Evolutionary conservation across 2,329 filamentous ascomycete genomes (phyloP).

Genomic region (Stagonosporopsis cucurbitacearum): DNA sequence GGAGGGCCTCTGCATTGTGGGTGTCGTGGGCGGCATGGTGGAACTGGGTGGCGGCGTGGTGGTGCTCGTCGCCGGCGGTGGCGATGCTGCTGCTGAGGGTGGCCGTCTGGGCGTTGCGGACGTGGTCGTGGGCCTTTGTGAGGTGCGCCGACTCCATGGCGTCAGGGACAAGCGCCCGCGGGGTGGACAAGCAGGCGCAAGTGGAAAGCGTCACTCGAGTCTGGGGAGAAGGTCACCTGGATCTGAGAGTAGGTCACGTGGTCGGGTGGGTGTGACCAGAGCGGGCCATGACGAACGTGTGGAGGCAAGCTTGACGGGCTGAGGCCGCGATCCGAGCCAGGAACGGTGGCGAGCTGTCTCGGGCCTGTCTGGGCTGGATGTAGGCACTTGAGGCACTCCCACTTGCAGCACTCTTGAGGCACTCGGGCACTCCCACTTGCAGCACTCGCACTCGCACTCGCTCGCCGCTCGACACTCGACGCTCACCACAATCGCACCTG

Average conservation of each 20-base stretch:
- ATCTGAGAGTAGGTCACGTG: too few relatives aligned
- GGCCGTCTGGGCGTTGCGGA: slow-evolving; percentile 79
- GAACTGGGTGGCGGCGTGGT: slow-evolving; percentile 87
- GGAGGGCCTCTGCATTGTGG: slow-evolving; percentile 70
- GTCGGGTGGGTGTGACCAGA: too few relatives aligned
- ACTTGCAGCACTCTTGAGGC: too few relatives aligned
- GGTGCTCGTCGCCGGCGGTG: slow-evolving; percentile 85
- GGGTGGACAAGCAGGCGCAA: background rate
- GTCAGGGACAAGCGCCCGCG: too few relatives aligned
- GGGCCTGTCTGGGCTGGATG: background rate
- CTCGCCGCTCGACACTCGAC: background rate
- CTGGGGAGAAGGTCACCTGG: too few relatives aligned
- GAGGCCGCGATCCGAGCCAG: background rate
- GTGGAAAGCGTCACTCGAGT: too few relatives aligned
- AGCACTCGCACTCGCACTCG: background rate
- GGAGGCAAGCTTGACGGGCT: slow-evolving; percentile 13
- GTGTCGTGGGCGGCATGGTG: slow-evolving; percentile 79
- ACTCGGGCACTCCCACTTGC: too few relatives aligned
- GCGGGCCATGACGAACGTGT: slow-evolving; percentile 8
- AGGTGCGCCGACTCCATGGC: slow-evolving; percentile 74
- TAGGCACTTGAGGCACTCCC: too few relatives aligned
- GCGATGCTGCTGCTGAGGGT: slow-evolving; percentile 72
- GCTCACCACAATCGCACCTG: too few relatives aligned
- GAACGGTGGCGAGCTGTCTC: background rate
- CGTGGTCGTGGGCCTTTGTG: slow-evolving; percentile 85